Base-by-base conservation (phyloP, 331 rosid genomes). In the Erythrophleum ivorense region DNA sequence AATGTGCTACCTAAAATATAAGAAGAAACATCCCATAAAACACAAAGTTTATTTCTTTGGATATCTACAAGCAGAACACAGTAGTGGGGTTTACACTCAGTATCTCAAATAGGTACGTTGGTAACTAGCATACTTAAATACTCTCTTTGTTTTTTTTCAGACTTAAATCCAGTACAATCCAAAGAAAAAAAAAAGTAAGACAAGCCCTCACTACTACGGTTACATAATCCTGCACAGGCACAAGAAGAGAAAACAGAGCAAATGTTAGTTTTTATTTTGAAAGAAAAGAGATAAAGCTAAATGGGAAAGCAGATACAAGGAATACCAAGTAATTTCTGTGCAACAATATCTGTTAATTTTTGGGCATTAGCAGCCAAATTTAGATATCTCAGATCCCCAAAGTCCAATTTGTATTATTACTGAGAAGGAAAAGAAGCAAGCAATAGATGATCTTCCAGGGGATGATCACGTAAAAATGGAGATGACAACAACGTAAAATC, bases 141-240 rank as follows among this genome's bases (percentile, higher is more conserved):
- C 48, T 45, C 18, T 46, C 55, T 48, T 34, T 15, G 5, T 3
- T 15, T n/a, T n/a, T n/a, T n/a, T 53, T 0, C 2, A 6, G 2
- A 18, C 12, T 10, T 11, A 0, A 54, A 18, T 74, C n/a, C 38
- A 73, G 76, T 34, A 7, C 54, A 75, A 3, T 9, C 31, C 10
- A 80, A 66, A 15, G 62, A 66, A 34, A 65, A 45, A 24, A 41
- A 48, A 33, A 24, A n/a, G n/a, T n/a, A n/a, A 45, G 52, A 65
- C 53, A 73, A 60, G 53, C 16, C 79, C 71, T 50, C 85, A 78
- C 73, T 71, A 12, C 54, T 40, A 43, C 66, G 83, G 62, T 78
- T 65, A 45, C 85, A 59, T 55, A 45, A 70, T 71, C 87, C 89
- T 86, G 89, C 75, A 57, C 77, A 15, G 9, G 68, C 10, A 15